Base-by-base conservation (phyloP, 768 basidiomycete species). In the Lactarius vividus region DNA sequence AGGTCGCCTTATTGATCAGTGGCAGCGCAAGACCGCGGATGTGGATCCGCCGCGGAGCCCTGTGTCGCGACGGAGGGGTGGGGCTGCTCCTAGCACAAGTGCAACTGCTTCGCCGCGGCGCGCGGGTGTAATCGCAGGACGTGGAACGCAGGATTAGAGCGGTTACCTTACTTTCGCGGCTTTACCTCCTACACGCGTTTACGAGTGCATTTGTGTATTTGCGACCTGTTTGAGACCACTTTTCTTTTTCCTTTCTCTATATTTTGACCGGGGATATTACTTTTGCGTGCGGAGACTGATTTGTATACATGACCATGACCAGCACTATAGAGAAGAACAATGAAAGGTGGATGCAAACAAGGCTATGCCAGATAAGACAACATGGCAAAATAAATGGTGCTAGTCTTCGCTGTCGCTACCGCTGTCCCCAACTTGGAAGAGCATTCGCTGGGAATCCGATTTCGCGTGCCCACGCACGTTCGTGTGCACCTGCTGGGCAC, bases 1-100 rank as follows among this genome's bases (percentile, higher is more conserved):
- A 53, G 88, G 91, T 33, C 90, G 83, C 76, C 80, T 94, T 40
- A 94, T 94, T 69, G 90, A 92, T 73, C 85, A 93, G 73, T 94
- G 92, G 92, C 91, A 94, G 75, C 85, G 84, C 64, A 93, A 89
- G 77, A 85, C 88, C 40, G 86, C 83, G 20, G 88, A 88, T 69
- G 77, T 77, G 23, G 85, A 84, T 42, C 72, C 76, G 57, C 66
- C 78, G 29, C 79, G 74, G 29, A 72, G 73, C 29, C 74, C 74
- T 26, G 69, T 67, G 33, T 72, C 72, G 42, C 79, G 77, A 73
- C 79, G 82, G 54, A 74, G 74, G 49, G 79, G 70, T 2, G 67
- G 59, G 0, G 58, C 58, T 15, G 54, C 31, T 37, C 0, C 15
- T 7, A 57, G 56, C 42, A 61, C 64, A 29, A 3, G 66, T 20